These are phyloP conservation scores for Agaricus subrufescens DNA, from an alignment of 768 basidiomycete genomes.

Conservation along the genomic window DNA sequence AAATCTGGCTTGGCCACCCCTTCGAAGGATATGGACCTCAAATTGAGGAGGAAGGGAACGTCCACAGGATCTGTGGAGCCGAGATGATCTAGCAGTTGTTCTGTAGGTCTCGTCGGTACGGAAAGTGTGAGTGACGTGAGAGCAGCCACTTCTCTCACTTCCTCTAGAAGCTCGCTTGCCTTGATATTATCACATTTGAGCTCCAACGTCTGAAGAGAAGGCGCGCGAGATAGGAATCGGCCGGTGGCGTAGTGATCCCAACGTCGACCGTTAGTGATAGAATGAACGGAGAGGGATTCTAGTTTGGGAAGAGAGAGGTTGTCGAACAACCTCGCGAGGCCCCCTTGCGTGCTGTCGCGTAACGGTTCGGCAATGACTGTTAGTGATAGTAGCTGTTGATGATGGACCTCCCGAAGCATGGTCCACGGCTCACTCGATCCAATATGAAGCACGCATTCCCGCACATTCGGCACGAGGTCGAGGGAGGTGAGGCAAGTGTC, in stretches of 20 bases:
- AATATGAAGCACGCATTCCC: constrained; percentile 11
- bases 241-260: constrained; percentile 12
- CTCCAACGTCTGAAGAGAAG: constrained; percentile 6
- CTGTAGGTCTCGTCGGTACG: constrained; percentile 5
- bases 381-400: background rate
- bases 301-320: constrained; percentile 5
- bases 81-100: constrained; percentile 9
- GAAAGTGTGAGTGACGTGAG: constrained; percentile 3
- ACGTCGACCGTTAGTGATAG: constrained; percentile 4
- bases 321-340: constrained; percentile 5
- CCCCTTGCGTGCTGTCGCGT: constrained; percentile 4
- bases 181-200: constrained; percentile 10
- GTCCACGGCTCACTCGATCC: constrained; percentile 11
- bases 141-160: constrained; percentile 3
- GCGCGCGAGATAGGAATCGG: constrained; percentile 9
- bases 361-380: constrained; percentile 6
- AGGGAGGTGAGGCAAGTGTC: constrained; percentile 9
- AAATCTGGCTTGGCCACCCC: constrained; percentile 8
- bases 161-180: constrained; percentile 6
- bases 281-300: constrained; percentile 3
- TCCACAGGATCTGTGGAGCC: constrained; percentile 8
- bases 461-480: constrained; percentile 3
- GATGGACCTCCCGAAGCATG: constrained; percentile 1
- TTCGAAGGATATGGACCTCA: constrained; percentile 7
- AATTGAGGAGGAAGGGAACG: constrained; percentile 5